A percentile compares a stretch with the other conserved stretches of the same genome.
These are phyloP conservation scores for Erodium maritimum DNA, from an alignment of 345 rosid genomes.

Conservation along the genomic window DNA sequence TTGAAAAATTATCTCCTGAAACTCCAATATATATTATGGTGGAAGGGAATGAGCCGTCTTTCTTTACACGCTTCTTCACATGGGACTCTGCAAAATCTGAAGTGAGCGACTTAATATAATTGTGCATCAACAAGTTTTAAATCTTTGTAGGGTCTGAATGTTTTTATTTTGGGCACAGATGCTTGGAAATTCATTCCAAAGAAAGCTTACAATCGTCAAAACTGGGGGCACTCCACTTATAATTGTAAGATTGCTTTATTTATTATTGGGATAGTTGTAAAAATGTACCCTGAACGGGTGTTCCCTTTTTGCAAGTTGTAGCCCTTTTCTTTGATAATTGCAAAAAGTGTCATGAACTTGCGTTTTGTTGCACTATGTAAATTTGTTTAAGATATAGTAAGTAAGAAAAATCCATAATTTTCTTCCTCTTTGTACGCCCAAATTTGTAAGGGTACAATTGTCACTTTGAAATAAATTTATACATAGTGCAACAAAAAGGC, in stretches of 20 bases:
- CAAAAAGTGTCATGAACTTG: too few relatives aligned
- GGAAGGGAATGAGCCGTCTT: conserved; percentile 93
- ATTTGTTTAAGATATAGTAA: too few relatives aligned
- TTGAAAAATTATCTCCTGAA: conserved; percentile 58
- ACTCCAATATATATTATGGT: conserved; percentile 56
- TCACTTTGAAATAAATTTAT: too few relatives aligned
- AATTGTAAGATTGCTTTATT: conserved; percentile 43
- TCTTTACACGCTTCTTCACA: conserved; percentile 83
- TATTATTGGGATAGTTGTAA: too few relatives aligned
- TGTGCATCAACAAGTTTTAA: conserved; percentile 7
- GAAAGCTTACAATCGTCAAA: conserved; percentile 72
- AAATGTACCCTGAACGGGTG: too few relatives aligned
- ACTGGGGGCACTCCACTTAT: conserved; percentile 51
- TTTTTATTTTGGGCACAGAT: conserved; percentile 39
- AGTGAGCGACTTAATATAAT: conserved; percentile 33
- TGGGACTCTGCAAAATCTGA: conserved; percentile 83
- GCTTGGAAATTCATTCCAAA: conserved; percentile 93
- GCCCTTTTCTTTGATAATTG: too few relatives aligned
- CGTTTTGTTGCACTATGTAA: too few relatives aligned
- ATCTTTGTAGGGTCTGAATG: conserved; percentile 5
- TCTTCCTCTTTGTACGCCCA: too few relatives aligned
- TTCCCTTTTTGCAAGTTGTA: too few relatives aligned
- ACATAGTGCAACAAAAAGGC: too few relatives aligned
- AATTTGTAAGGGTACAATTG: too few relatives aligned
- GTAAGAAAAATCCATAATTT: too few relatives aligned